Base-by-base conservation (phyloP, 2,329 filamentous ascomycete genomes). In the Penicillium sp. region DNA sequence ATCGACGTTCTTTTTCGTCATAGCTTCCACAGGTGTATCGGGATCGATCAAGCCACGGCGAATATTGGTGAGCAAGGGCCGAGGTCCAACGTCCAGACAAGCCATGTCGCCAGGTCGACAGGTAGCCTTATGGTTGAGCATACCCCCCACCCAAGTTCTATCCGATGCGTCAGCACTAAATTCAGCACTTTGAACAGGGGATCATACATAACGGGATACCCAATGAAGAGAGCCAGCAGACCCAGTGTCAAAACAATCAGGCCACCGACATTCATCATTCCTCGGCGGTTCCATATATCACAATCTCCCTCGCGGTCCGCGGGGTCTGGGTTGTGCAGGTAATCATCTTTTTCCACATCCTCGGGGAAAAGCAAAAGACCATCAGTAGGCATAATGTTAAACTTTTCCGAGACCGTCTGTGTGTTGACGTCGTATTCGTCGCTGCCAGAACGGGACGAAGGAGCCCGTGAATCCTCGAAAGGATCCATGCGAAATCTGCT, bases 271-370 rank as follows among this genome's bases (percentile, higher is more conserved):
- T 89, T 89, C 47, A 83, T 67, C 10, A 86, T 58, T 42, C 85
- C 86, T 74, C 86, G 76, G 57, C 75, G 81, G 36, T 81, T 86
- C 67, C 82, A 88, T 38, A 89, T 75, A 64, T 87, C 82, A 61
- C 84, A 85, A 58, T 85, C 82, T 42, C 81, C 77, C 46, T 79
- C 72, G 38, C 85, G 79, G 43, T 88, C 85, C 47, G 80, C 79
- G 1, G 85, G 82, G 62, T 86, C 85, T 0, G 86, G 86, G 61
- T 88, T 88, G 66, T 89, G 86, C 56, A 89, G 65, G 58, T 82
- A 86, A 64, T 89, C 86, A 65, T 89, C 86, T 63, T 87, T 87
- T 67, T 89, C 86, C 21, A 88, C 82, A 64, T 89, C 86, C 66
- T 88, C 85, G 0, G 86, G 86, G 61, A 85, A 89, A 18, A 89